Base-by-base conservation (phyloP, 2,329 filamentous ascomycete genomes). In the Colletotrichum orbiculare region DNA sequence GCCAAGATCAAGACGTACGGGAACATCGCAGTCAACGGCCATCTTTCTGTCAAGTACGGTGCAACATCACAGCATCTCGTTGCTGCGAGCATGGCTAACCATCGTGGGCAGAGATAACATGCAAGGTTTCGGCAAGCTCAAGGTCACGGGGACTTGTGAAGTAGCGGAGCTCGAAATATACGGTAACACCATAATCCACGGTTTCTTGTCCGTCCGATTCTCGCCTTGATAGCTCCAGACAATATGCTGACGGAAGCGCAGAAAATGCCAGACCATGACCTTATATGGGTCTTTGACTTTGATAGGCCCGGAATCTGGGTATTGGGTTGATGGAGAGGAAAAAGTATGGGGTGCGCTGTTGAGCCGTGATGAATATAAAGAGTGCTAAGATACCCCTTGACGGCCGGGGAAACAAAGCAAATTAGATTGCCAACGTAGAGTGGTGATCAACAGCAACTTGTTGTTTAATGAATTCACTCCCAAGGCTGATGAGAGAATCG, bases 241-340 rank as follows among this genome's bases (percentile, higher is more conserved):
- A 17, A 41, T 13, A 54, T 54, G 54, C 61, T 64, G 50, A 64
- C 56, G 33, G 47, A 39, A 4, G 8, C 3, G 9, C 9, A 78
- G 76, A 58, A 81, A 76, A 67, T 84, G 82, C 71, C 77, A 75
- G 64, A 76, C 71, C 4, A 73, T 84, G 52, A 75, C 79, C 8
- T 77, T 82, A 6, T 83, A 83, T 62, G 79, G 80, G 43, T 82
- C 79, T 2, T 68, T 84, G 62, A 83, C 81, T 0, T 76, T 83
- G 35, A 78, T 84, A 42, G 82, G 82, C 48, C 73, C 77, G 42
- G 72, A 77, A 49, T 84, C 81, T 37, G 76, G 71, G 58, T 84
- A 82, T 57, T 73, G 77, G 47, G 80, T 76, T 4, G 77, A 79
- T n/a, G 77, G 78, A 43, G 72, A 75, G 4, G 79, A 83, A 67